phyloP scores from a whole-genome alignment of 306 rosid species.

The Biancaea sappan region DNA sequence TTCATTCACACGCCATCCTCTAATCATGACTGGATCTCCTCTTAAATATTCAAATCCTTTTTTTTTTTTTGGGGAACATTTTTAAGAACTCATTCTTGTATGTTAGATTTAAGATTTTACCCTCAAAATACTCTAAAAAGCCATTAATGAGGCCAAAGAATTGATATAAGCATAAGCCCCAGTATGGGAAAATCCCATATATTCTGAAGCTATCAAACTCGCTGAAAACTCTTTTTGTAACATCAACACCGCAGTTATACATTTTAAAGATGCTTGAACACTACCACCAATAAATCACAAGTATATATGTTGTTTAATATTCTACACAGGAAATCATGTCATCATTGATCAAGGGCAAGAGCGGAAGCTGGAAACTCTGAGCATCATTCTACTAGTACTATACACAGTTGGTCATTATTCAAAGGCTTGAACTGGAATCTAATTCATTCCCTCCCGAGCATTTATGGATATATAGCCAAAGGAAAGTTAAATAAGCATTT shows the following conservation, averaged over 20 bases:
- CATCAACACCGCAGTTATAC: conserved; percentile 25
- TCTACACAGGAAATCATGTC: neutral
- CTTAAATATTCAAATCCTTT: too few relatives aligned
- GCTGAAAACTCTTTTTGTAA: neutral
- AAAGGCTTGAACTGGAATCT: conserved; percentile 21
- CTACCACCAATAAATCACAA: conserved; percentile 28
- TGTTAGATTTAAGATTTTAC: too few relatives aligned
- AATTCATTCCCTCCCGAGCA: conserved; percentile 1
- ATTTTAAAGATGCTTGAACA: conserved; percentile 30
- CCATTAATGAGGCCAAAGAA: too few relatives aligned
- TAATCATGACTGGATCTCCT: too few relatives aligned
- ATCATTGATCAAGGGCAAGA: conserved; percentile 15
- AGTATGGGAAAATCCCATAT: neutral
- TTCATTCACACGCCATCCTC: too few relatives aligned
- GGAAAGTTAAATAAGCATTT: conserved; percentile 12
- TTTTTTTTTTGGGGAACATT: too few relatives aligned
- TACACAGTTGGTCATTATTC: conserved; percentile 53
- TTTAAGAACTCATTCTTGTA: too few relatives aligned
- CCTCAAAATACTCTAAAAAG: too few relatives aligned
- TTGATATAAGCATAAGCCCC: neutral
- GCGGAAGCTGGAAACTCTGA: conserved; percentile 31
- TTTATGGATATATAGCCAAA: neutral
- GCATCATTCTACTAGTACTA: conserved; percentile 40
- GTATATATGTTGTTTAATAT: conserved; percentile 7
- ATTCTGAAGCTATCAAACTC: conserved; percentile 1